Conservation (phyloP, 208 protist species). For the Leishmania amazonensis region DNA sequence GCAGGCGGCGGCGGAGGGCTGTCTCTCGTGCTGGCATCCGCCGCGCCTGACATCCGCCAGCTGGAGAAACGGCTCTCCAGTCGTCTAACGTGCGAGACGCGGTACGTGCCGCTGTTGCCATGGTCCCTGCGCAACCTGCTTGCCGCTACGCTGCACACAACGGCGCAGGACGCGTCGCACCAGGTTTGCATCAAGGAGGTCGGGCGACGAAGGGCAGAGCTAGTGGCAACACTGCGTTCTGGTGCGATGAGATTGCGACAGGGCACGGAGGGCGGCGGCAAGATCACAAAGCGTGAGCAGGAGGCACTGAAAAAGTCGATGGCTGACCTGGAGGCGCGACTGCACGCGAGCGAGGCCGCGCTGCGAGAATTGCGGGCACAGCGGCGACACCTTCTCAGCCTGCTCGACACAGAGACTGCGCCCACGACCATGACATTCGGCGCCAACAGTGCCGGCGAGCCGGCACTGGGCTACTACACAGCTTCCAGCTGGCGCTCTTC, state of each 20-base stretch:
- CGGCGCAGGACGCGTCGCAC: constrained; percentile 28
- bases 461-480: neutral
- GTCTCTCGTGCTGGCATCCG: constrained; percentile 69
- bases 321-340: constrained; percentile 15
- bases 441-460: neutral
- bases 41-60: constrained; percentile 69
- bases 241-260: constrained; percentile 10
- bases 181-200: constrained; percentile 18
- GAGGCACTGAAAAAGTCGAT: constrained; percentile 14
- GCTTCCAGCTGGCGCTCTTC: constrained; percentile 8
- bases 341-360: constrained; percentile 23
- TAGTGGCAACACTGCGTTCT: constrained; percentile 9
- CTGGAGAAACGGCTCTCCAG: constrained; percentile 87
- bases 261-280: neutral
- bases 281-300: constrained; percentile 1
- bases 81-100: constrained; percentile 78
- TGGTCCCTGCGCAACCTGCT: constrained; percentile 59
- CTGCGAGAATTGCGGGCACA: constrained; percentile 21
- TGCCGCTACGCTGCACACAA: constrained; percentile 51
- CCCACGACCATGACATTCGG: neutral
- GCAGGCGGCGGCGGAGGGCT: constrained; percentile 40
- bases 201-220: constrained; percentile 4
- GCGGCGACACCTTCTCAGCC: constrained; percentile 24
- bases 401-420: constrained; percentile 5
- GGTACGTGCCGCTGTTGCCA: constrained; percentile 73